Conservation (phyloP, 139 green algal species). For the Chlamydomonas applanata region DNA sequence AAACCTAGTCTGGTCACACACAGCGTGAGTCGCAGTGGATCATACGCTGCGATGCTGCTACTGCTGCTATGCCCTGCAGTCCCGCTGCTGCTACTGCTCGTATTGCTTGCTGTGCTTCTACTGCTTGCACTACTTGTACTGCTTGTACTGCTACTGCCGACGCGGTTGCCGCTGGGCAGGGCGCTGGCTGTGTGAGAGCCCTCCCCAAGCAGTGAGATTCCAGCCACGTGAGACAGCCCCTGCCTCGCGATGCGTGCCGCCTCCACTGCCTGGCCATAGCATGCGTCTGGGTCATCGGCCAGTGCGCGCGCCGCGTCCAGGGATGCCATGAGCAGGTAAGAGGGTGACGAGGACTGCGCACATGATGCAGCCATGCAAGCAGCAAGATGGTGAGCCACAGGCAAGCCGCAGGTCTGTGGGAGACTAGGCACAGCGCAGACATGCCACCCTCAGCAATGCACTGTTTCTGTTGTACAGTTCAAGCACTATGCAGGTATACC, state of each 20-base stretch:
- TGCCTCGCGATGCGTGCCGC: slow-evolving; percentile 25
- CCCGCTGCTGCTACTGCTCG: neutral
- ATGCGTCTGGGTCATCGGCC: slow-evolving; percentile 23
- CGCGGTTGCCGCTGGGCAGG: too few relatives aligned
- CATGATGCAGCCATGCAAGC: neutral
- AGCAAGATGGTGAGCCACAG: too few relatives aligned
- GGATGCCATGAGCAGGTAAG: slow-evolving; percentile 89
- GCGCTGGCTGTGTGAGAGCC: neutral
- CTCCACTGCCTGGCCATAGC: slow-evolving; percentile 17
- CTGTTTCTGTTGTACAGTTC: too few relatives aligned
- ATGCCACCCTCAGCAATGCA: too few relatives aligned
- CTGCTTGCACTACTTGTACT: neutral
- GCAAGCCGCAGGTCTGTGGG: too few relatives aligned
- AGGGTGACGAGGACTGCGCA: slow-evolving; percentile 64
- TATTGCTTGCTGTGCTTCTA: neutral
- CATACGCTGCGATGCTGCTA: slow-evolving; percentile 29
- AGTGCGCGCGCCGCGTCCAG: slow-evolving; percentile 76
- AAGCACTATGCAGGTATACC: too few relatives aligned
- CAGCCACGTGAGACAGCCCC: neutral
- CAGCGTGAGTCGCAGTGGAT: slow-evolving; percentile 80
- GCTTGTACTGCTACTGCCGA: neutral
- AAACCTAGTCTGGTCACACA: slow-evolving; percentile 47
- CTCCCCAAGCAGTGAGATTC: neutral
- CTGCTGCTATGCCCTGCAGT: too few relatives aligned
- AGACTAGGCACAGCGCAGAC: too few relatives aligned